These are phyloP conservation scores for Clavulina sp. DNA, from an alignment of 768 basidiomycete genomes.

Conservation along the genomic window DNA sequence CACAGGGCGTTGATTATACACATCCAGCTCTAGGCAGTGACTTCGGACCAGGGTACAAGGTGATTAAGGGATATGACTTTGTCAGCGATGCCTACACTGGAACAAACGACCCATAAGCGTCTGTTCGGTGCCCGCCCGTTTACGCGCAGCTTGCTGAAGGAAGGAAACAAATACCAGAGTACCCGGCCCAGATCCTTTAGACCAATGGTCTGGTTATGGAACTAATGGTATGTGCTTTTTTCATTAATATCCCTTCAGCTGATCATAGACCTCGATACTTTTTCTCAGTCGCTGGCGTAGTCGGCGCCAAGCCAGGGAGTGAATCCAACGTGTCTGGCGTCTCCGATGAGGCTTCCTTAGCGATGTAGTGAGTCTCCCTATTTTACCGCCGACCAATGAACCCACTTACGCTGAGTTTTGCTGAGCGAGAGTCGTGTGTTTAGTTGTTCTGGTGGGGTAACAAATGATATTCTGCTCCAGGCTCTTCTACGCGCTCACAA, in stretches of 20 bases:
- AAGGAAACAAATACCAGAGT: not conserved
- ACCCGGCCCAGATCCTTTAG: constrained; percentile 7
- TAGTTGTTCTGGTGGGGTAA: constrained; percentile 4
- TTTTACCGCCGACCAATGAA: not conserved
- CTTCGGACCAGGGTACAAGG: constrained; percentile 6
- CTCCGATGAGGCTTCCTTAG: constrained; percentile 4
- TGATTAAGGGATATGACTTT: constrained; percentile 8
- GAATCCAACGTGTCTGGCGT: constrained; percentile 6
- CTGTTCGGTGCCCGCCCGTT: not conserved
- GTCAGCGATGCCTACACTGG: constrained; percentile 6
- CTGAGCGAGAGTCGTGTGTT: constrained; percentile 4
- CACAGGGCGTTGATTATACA: constrained; percentile 7
- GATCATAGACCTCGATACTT: not conserved
- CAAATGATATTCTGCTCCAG: constrained; percentile 3
- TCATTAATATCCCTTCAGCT: not conserved
- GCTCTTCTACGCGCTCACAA: constrained; percentile 5
- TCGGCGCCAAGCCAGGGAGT: constrained; percentile 6
- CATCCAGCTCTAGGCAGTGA: constrained; percentile 6
- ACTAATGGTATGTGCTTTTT: constrained; percentile 4
- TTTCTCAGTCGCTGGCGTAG: constrained; percentile 3
- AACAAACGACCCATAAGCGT: not conserved
- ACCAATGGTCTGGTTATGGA: constrained; percentile 9
- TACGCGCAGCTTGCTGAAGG: not conserved
- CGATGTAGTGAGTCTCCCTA: constrained; percentile 4
- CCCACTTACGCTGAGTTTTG: not conserved